phyloP scores from a whole-genome alignment of 2,329 filamentous ascomycete genomes.

The Aspergillus tubingensis region DNA sequence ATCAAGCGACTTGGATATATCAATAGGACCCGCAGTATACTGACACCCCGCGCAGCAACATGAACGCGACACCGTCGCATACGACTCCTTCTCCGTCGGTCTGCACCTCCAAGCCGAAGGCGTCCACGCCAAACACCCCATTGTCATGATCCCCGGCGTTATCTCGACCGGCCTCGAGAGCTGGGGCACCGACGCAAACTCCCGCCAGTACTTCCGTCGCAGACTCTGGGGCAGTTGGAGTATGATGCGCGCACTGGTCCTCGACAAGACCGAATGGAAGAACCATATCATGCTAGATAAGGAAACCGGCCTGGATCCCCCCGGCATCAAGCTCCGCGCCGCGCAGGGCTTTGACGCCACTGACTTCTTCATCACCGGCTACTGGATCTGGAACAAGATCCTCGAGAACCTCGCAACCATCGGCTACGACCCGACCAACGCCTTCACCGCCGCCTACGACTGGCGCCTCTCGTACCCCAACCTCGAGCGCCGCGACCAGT shows the following conservation, averaged over 20 bases:
- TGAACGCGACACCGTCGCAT: conserved; percentile 83
- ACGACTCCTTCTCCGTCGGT: conserved; percentile 92
- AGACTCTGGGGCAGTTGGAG: conserved; percentile 97
- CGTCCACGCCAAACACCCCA: conserved; percentile 76
- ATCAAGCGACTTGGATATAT: not conserved
- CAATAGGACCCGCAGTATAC: not conserved
- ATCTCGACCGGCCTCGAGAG: conserved; percentile 97
- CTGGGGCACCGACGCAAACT: conserved; percentile 86
- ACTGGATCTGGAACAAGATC: conserved; percentile 99
- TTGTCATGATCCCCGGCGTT: conserved; percentile 96
- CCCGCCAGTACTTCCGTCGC: conserved; percentile 89
- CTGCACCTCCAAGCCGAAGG: conserved; percentile 80
- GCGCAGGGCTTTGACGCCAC: conserved; percentile 97
- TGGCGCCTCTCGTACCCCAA: conserved; percentile 92
- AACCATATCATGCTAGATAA: conserved; percentile 96
- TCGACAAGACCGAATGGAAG: conserved; percentile 95
- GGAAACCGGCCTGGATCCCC: conserved; percentile 84
- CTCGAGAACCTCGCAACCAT: conserved; percentile 94
- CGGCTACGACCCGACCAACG: conserved; percentile 84
- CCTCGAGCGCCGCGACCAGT: conserved; percentile 86
- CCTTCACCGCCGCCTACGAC: conserved; percentile 74
- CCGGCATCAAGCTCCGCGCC: conserved; percentile 83
- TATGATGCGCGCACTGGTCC: conserved; percentile 93
- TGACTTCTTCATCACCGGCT: conserved; percentile 78
- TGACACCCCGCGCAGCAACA: conserved; percentile 58